phyloP scores from a whole-genome alignment of 1,284 basidiomycete species.

The Marasmius tenuissimus region DNA sequence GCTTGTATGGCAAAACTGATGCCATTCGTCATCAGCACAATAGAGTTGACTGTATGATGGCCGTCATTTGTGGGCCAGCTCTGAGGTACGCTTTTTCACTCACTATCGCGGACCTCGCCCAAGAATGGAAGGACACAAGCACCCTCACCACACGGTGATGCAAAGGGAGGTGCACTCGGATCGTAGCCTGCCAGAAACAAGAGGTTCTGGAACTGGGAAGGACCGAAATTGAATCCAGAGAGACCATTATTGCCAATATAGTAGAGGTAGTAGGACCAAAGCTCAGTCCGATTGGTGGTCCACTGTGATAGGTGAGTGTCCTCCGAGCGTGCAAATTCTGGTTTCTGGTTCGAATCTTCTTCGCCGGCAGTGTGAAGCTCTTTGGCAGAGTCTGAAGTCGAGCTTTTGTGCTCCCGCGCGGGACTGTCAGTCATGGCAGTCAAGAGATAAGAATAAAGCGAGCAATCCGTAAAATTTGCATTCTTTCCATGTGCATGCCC shows the following conservation, averaged over 20 bases:
- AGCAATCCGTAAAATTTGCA: too few relatives aligned
- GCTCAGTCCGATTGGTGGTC: constrained; percentile 55
- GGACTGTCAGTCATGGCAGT: background rate
- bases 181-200: constrained; percentile 73
- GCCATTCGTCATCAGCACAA: constrained; percentile 75
- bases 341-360: background rate
- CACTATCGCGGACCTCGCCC: constrained; percentile 61
- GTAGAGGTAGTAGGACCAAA: constrained; percentile 74
- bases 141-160: constrained; percentile 48
- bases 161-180: constrained; percentile 55
- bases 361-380: background rate
- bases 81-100: constrained; percentile 19
- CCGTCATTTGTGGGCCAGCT: too few relatives aligned
- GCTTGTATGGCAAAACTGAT: constrained; percentile 76
- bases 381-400: background rate
- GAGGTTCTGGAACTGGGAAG: constrained; percentile 76
- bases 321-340: background rate
- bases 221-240: constrained; percentile 75
- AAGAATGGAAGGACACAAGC: constrained; percentile 68
- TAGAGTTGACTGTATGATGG: constrained; percentile 61
- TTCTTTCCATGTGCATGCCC: too few relatives aligned
- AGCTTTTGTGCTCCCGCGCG: background rate
- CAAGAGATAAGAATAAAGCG: background rate
- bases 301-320: constrained; percentile 18
- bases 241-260: constrained; percentile 75